A percentile compares a stretch with the other conserved stretches of the same genome.
These are phyloP conservation scores for Blastobotrys niveus DNA, from an alignment of 1,139 yeast species.

Conservation along the genomic window DNA sequence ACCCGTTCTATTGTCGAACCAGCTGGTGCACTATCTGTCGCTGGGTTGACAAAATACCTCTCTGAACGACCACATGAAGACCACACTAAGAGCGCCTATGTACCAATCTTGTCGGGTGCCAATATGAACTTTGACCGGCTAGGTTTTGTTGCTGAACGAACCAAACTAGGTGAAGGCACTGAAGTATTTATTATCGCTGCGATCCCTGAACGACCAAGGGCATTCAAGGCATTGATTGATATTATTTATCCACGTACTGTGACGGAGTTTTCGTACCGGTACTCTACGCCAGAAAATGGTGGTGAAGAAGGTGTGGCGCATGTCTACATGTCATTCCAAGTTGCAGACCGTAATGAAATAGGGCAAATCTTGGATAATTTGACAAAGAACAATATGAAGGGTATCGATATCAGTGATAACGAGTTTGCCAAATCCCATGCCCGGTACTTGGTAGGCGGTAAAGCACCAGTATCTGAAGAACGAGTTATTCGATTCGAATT, in stretches of 20 bases:
- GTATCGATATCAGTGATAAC: conserved; percentile 80
- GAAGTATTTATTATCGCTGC: conserved; percentile 88
- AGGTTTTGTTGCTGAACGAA: conserved; percentile 96
- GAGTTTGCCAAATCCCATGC: conserved; percentile 96
- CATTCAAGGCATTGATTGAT: conserved; percentile 68
- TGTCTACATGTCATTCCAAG: conserved; percentile 83
- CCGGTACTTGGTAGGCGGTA: conserved; percentile 92
- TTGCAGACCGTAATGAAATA: conserved; percentile 57
- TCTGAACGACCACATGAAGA: conserved; percentile 46
- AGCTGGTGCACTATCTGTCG: conserved; percentile 92
- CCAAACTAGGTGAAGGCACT: conserved; percentile 94
- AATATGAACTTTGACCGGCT: conserved; percentile 96
- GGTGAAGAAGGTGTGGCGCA: conserved; percentile 50
- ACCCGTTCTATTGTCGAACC: conserved; percentile 94
- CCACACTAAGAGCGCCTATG: conserved; percentile 57
- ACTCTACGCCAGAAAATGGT: conserved; percentile 38
- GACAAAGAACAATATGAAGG: conserved; percentile 40
- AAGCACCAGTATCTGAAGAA: conserved; percentile 61
- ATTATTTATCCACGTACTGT: conserved; percentile 80
- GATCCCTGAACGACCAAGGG: conserved; percentile 90
- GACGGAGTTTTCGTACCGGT: conserved; percentile 91
- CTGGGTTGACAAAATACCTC: conserved; percentile 84
- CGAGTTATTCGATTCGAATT: conserved; percentile 80
- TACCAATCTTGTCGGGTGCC: conserved; percentile 89
- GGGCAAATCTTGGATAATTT: conserved; percentile 42